Base-by-base conservation (phyloP, 2,329 filamentous ascomycete genomes). In the Massarina eburnea region DNA sequence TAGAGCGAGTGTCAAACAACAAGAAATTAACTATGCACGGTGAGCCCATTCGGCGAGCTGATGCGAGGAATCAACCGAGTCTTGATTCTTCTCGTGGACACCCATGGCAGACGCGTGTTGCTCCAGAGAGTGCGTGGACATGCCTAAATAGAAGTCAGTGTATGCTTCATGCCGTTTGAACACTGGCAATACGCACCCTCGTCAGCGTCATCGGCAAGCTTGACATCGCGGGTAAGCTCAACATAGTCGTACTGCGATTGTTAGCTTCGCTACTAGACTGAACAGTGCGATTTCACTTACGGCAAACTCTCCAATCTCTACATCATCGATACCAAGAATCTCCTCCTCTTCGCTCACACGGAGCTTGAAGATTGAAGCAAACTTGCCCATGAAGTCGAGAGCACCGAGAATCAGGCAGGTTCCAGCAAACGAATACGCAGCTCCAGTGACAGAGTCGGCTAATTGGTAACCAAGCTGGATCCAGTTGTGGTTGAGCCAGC, bases 281-380 rank as follows among this genome's bases (percentile, higher is more conserved):
- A 14, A 5, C 24, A 43, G 21, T 33, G 14, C 17, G 4, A 7
- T 3, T 14, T 17, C 10, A 75, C 78, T 67, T 76, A 80, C 79
- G n/a, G 89, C 91, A 67, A 94, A 95, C 74, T 95, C 91, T 67
- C 91, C 91, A 62, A 95, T 89, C 72, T 96, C 90, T 19, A 88
- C 85, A 61, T 95, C 91, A 61, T 95, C 90, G 49, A 95, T 91
- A 55, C 90, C 90, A 33, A 90, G 76, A 41, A 91, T 84, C 71
- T 95, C 90, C 29, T 89, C 86, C 52, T 94, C 86, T 57, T 89
- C 85, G 12, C 75, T 79, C 0, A 84, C 85, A 39, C 90, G 87
- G 35, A 95, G 82, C 46, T 81, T 82, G 30, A 95, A 76, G 10
- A 86, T 85, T 0, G 90, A 88, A 20, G 94, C 78, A 54, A 90